A percentile compares a stretch with the other conserved stretches of the same genome.
Evolutionary conservation across 768 basidiomycete genomes (phyloP).

Genomic region (Kwoniella dejecticola): DNA sequence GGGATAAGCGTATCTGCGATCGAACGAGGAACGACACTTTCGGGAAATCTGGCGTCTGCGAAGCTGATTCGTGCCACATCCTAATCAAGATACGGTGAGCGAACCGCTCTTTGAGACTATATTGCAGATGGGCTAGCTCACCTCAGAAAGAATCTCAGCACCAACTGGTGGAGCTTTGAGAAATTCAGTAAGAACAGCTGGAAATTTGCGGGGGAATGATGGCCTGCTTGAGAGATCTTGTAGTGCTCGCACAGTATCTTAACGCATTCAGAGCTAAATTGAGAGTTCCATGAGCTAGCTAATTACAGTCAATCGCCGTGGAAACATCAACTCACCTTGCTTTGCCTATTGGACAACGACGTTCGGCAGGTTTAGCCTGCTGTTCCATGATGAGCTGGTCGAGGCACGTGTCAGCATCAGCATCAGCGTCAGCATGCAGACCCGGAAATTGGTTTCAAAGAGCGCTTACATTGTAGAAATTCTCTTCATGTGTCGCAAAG

Average conservation of each 20-base stretch:
- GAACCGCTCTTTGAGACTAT: not conserved
- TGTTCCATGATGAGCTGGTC: conserved; percentile 43
- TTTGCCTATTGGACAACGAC: conserved; percentile 44
- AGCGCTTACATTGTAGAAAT: conserved; percentile 40
- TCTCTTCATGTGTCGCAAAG: conserved; percentile 43
- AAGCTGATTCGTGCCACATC: conserved; percentile 50
- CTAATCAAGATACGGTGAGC: conserved; percentile 17
- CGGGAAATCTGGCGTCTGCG: conserved; percentile 33
- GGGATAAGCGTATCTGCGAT: conserved; percentile 41
- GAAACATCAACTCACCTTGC: conserved; percentile 32
- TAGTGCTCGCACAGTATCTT: conserved; percentile 51
- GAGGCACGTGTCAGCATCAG: conserved; percentile 11
- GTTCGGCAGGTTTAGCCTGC: conserved; percentile 27
- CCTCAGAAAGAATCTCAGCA: conserved; percentile 47
- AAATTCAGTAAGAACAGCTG: conserved; percentile 47
- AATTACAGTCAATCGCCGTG: not conserved
- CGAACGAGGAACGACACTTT: conserved; percentile 40
- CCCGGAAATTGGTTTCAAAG: not conserved
- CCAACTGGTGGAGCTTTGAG: conserved; percentile 36
- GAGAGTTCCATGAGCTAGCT: conserved; percentile 4
- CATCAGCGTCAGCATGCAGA: not conserved
- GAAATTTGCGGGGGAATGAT: conserved; percentile 36
- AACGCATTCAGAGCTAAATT: conserved; percentile 43
- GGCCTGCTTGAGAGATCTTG: conserved; percentile 40
- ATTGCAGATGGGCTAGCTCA: conserved; percentile 14